Evolutionary conservation across 176 grass and related monocot genomes (phyloP), one percentile per base, ranked within the genome.

Genomic region (Paspalum notatum): DNA sequence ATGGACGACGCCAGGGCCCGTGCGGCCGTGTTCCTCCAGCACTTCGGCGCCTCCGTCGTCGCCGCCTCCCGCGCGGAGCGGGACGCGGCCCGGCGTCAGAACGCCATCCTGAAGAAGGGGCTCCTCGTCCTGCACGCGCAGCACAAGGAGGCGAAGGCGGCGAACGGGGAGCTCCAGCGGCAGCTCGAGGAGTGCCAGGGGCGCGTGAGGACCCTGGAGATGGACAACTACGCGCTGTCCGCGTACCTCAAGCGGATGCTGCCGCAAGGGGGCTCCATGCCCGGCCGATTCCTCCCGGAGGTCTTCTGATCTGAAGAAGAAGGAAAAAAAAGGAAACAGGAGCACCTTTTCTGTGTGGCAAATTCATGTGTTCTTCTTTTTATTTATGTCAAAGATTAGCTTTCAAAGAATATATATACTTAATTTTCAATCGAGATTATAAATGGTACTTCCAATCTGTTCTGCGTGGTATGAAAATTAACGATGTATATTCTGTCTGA

Each of bases 201-300:
- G 26, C 59, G 64, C 50, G 60, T 67, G 0, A 41, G 50, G 51
- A 39, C 22, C n/a, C 62, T 86, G 0, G 84, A 86, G 84, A 39
- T 13, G 6, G 77, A 86, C 7, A 86, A 86, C 27, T 86, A 81
- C 26, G 60, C 25, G 20, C 4, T 75, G 41, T 40, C 69, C 7
- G 3, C 67, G 13, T 54, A 59, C 51, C 69, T 86, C 68, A 46
- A 24, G 84, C 77, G 24, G 6, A 40, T 68, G 2, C 25, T 22
- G 9, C 6, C 16, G 18, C 18, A 10, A 8, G 44, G 44, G 1
- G 4, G 48, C 7, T 20, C 69, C 76, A 39, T 80, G 17, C 10
- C 22, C 22, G 76, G 84, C 0, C 25, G 8, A 40, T 85, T 73
- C 59, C 59, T 65, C 59, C 84, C 59, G 22, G 68, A 74, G 9